phyloP scores from a whole-genome alignment of 371 early-diverging fungal species.

The Neoconidiobolus thromboides region DNA sequence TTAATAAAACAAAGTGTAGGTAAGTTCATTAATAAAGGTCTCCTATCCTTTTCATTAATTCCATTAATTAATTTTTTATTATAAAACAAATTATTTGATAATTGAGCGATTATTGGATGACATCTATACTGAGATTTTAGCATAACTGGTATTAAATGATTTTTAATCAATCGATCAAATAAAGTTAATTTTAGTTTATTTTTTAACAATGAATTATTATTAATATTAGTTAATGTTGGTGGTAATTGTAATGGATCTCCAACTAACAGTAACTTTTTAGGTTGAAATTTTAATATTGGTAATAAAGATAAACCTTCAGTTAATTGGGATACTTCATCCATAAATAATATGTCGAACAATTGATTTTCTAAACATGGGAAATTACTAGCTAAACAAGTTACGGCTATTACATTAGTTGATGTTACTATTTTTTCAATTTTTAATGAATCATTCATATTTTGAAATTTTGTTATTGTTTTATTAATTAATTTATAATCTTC shows the following conservation, averaged over 20 bases:
- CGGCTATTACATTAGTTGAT: constrained; percentile 31
- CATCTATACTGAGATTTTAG: constrained; percentile 70
- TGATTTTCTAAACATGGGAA: constrained; percentile 33
- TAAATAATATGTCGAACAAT: constrained; percentile 39
- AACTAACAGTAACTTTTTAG: constrained; percentile 44
- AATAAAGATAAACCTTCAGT: constrained; percentile 72
- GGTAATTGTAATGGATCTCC: constrained; percentile 79
- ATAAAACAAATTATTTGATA: constrained; percentile 12
- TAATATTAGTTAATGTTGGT: constrained; percentile 40
- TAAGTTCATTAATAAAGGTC: constrained; percentile 23
- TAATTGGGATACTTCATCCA: constrained; percentile 73
- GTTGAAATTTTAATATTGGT: constrained; percentile 37
- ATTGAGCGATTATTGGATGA: constrained; percentile 9
- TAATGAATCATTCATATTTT: neutral
- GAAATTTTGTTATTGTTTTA: neutral
- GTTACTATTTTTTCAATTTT: neutral
- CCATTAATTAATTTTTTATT: constrained; percentile 32
- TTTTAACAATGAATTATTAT: constrained; percentile 16
- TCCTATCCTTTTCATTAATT: constrained; percentile 16
- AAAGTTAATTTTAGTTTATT: constrained; percentile 57
- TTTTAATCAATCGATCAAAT: constrained; percentile 27
- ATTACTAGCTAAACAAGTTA: constrained; percentile 53
- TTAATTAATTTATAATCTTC: neutral
- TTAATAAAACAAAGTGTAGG: constrained; percentile 47
- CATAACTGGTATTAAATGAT: constrained; percentile 22